Base-by-base conservation (phyloP, 129 eudicot species). In the Flaveria robusta region DNA sequence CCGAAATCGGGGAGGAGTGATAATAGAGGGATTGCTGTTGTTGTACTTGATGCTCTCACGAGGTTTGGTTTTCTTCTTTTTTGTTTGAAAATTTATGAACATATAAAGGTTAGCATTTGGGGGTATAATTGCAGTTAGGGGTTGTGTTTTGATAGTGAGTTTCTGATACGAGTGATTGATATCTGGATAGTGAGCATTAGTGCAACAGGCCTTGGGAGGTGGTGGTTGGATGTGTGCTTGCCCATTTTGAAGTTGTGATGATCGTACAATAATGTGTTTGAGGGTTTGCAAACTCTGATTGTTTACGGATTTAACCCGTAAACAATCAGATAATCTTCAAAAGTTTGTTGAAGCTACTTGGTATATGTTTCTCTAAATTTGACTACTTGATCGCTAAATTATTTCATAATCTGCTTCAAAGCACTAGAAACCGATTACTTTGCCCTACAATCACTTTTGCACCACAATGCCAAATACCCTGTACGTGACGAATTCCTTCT, bases 11-110 rank as follows among this genome's bases (percentile, higher is more conserved):
- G 94, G 47, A 83, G 97, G 70, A 85, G 96, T 23, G 99, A 94
- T 77, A 94, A 91, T 72, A 74, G 93, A 39, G 99, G 99, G 11
- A 86, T 94, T 74, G 99, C 99, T 8, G 97, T 94, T 26, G 96
- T 94, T 29, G 88, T 94, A 52, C 99, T 94, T 85, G 99, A 94
- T 68, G 96, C 99, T 9, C 91, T 93, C 13, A 93, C 97, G 4
- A 93, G 96, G 98, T 90, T 71, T 64, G 12, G 0, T 12, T 4
- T 75, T 9, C 7, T 66, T 71, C 45, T 3, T 10, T 10, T 63
- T 15, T 14, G 26, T 7, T 68, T 19, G 9, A 27, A 37, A 0
- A 15, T 24, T 16, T 50, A 15, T 23, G 3, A 37, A 45, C 18
- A 29, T 18, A 27, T 31, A 45, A 43, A n/a, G 13, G 20, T 69